Evolutionary conservation across 352 stramenopile species (phyloP).

Genomic region (Phytophthora boehmeriae): DNA sequence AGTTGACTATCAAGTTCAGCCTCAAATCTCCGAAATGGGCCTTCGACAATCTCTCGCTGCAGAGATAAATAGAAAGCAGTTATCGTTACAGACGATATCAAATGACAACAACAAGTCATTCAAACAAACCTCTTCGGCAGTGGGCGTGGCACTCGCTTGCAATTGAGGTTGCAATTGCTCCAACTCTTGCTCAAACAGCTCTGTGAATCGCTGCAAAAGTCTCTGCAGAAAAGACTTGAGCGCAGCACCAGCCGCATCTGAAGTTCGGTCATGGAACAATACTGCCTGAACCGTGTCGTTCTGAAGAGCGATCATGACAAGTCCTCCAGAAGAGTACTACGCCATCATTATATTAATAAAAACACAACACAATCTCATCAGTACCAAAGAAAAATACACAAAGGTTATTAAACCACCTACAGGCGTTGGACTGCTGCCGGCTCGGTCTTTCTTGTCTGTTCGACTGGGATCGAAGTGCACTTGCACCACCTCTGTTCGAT

Average conservation of each 20-base stretch:
- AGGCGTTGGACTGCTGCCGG: constrained; percentile 27
- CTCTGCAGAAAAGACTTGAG: constrained; percentile 67
- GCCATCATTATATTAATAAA: background rate
- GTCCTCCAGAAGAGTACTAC: constrained; percentile 43
- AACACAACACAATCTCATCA: background rate
- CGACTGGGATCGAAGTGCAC: constrained; percentile 64
- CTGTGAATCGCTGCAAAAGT: constrained; percentile 53
- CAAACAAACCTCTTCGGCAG: constrained; percentile 35
- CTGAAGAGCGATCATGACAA: constrained; percentile 82
- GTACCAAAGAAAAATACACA: background rate
- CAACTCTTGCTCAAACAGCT: constrained; percentile 52
- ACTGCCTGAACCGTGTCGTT: constrained; percentile 66
- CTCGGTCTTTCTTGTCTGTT: constrained; percentile 35
- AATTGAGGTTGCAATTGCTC: constrained; percentile 48
- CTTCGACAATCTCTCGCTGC: constrained; percentile 42
- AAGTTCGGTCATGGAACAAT: constrained; percentile 79
- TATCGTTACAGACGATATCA: background rate
- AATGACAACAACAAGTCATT: background rate
- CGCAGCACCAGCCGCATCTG: constrained; percentile 44
- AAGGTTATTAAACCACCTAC: constrained; percentile 12
- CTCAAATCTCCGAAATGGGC: constrained; percentile 39
- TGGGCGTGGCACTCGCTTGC: constrained; percentile 46
- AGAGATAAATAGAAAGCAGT: constrained; percentile 2
- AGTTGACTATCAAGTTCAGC: constrained; percentile 38
- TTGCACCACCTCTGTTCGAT: constrained; percentile 62